A percentile compares a stretch with the other conserved stretches of the same genome.
These are phyloP conservation scores for Trichoderma guizhouense DNA, from an alignment of 2,329 filamentous ascomycete genomes.

Conservation along the genomic window DNA sequence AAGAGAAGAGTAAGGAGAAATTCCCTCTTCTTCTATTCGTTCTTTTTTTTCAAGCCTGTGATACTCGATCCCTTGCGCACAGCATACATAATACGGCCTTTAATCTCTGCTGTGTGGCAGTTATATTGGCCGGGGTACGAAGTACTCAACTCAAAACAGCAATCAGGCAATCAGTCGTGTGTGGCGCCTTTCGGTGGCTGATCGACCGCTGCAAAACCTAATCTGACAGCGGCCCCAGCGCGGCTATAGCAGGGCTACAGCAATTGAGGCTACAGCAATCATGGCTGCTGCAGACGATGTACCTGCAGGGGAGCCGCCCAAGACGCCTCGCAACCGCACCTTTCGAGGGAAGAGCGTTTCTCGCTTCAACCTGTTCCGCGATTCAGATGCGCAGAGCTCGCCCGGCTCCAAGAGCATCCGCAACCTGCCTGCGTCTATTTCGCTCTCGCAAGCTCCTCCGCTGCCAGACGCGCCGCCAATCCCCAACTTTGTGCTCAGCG, in stretches of 20 bases:
- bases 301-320: conserved; percentile 21
- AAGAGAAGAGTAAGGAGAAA: not conserved
- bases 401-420: conserved; percentile 21
- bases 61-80: not conserved
- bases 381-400: conserved; percentile 21
- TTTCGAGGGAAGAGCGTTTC: conserved; percentile 37
- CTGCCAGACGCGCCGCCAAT: conserved; percentile 23
- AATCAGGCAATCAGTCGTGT: not conserved
- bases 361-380: conserved; percentile 32
- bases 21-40: not conserved
- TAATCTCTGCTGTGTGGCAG: conserved; percentile 9
- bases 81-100: not conserved
- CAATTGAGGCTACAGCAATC: not conserved
- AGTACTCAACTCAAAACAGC: not conserved
- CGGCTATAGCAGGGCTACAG: not conserved
- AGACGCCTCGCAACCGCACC: conserved; percentile 32
- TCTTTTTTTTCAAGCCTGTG: not conserved
- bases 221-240: conserved; percentile 4
- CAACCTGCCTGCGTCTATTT: conserved; percentile 10
- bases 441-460: conserved; percentile 23
- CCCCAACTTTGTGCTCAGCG: conserved; percentile 28
- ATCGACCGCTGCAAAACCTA: conserved; percentile 13
- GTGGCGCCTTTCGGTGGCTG: not conserved
- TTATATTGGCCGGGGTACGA: not conserved
- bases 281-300: conserved; percentile 22